Evolutionary conservation across 495 filamentous ascomycete species (phyloP), one percentile per base, ranked within the genome.

Genomic region (Pseudomonodictys pantanalensis): DNA sequence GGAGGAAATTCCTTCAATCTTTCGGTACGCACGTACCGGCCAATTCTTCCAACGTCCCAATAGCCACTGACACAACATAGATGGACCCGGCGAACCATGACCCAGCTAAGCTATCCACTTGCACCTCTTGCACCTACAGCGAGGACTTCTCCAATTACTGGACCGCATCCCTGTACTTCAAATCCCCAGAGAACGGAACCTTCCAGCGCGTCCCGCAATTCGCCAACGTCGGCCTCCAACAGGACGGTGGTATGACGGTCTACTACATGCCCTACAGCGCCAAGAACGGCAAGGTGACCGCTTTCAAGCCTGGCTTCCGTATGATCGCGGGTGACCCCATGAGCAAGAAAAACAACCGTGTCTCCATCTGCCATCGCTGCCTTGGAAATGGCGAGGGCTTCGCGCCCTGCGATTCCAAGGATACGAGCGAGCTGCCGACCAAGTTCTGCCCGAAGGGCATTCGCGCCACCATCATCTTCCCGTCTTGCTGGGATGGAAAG

Each of bases 131-230:
- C 62, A 65, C 62, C 10, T 65, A 60, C 25, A 26, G 12, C 10
- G 50, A 54, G 29, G 38, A 64, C 54, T 64, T 64, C 54, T 51
- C 41, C 20, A 79, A 79, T 72, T 81, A 81, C 73, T 81, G 78
- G 78, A 79, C 78, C 0, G 77, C 78, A 41, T 74, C 73, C 68
- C 64, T 81, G 44, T 81, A 79, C 70, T 81, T 79, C 70, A 73
- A 73, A 60, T 75, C 75, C 1, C 72, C 71, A 24, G 52, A 58
- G 6, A 79, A 79, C 58, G 76, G 76, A 2, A 76, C 69, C 42
- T 78, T 72, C 63, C 77, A 76, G 60, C 68, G 76, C 18, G 77
- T 79, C 41, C 76, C 75, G 8, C 75, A 78, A 61, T 79, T 78
- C 66, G 72, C 68, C 67, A 75, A 80, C 24, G 71, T 66, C 9